Base-by-base conservation (phyloP, 805 yeast genomes). In the Saturnispora saitoi region DNA sequence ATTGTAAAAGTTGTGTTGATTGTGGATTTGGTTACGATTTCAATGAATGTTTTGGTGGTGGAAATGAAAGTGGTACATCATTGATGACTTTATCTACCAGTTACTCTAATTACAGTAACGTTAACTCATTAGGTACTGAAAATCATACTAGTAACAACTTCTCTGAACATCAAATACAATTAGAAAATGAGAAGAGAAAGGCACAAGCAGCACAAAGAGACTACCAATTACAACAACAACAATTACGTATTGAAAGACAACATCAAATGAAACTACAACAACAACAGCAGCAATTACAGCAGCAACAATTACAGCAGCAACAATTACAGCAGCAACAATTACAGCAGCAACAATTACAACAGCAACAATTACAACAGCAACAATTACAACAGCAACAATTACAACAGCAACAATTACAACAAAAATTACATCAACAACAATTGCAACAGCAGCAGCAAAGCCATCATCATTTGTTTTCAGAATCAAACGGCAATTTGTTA, bases 1-100 rank as follows among this genome's bases (percentile, higher is more conserved):
- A 59, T 45, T 63, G 66, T 46, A 61, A 61, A 2, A 57, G 60
- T 7, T 62, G 65, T 48, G 52, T 54, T 17, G 50, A 51, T 12
- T 59, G 65, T 52, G 65, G 65, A 10, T 60, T 53, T 43, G 63
- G 63, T 24, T 50, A 43, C n/a, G 46, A 50, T 24, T 37, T 34
- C 12, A 36, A 29, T 34, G 28, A 42, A 14, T 37, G 51, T 26
- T 40, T 49, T 39, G 40, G 47, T 32, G 49, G 49, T 41, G 49
- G 49, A 32, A 47, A 40, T 34, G 49, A 47, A 24, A 31, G 40
- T 40, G 49, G 49, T 31, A 32, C 45, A 12, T 40, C 52, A 39
- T 17, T 44, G 24, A 42, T 48, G 45, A 43, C 52, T 29, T 34
- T 41, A 34, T 19, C 48, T 43, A 36, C 42, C 22, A 9, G 32